A percentile compares a stretch with the other conserved stretches of the same genome.
phyloP scores from a whole-genome alignment of 768 basidiomycete genomes.

The Kwoniella sp. region DNA sequence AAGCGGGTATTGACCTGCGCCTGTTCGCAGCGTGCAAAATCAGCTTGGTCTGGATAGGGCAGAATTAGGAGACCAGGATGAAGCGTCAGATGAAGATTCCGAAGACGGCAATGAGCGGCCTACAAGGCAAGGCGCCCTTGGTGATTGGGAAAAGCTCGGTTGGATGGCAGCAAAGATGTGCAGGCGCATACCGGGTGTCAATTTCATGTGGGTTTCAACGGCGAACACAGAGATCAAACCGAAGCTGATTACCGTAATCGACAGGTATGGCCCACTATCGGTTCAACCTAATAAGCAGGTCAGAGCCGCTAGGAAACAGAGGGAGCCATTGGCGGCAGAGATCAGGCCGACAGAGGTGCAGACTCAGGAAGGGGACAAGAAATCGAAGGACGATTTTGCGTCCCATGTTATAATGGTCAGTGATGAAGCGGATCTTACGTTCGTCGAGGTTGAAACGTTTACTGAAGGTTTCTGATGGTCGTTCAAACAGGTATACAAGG shows the following conservation, averaged over 20 bases:
- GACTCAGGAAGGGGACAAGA: conserved; percentile 14
- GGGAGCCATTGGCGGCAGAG: conserved; percentile 63
- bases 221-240: background rate
- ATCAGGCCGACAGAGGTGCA: conserved; percentile 65
- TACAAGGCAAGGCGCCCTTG: conserved; percentile 34
- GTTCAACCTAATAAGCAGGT: conserved; percentile 76
- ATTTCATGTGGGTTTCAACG: conserved; percentile 70
- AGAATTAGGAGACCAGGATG: conserved; percentile 36
- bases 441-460: background rate
- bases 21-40: conserved; percentile 23
- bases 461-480: background rate
- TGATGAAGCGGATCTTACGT: background rate
- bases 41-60: conserved; percentile 27
- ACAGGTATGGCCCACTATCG: conserved; percentile 84
- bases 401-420: conserved; percentile 14
- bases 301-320: conserved; percentile 62
- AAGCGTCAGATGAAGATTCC: conserved; percentile 34
- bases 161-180: conserved; percentile 76
- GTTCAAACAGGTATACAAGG: conserved; percentile 57
- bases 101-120: conserved; percentile 52
- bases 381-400: conserved; percentile 14
- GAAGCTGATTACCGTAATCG: background rate
- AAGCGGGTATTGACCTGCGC: background rate
- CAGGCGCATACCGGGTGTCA: conserved; percentile 70
- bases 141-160: conserved; percentile 80